phyloP scores from a whole-genome alignment of 1,284 basidiomycete genomes.

The Ustilago loliicola region DNA sequence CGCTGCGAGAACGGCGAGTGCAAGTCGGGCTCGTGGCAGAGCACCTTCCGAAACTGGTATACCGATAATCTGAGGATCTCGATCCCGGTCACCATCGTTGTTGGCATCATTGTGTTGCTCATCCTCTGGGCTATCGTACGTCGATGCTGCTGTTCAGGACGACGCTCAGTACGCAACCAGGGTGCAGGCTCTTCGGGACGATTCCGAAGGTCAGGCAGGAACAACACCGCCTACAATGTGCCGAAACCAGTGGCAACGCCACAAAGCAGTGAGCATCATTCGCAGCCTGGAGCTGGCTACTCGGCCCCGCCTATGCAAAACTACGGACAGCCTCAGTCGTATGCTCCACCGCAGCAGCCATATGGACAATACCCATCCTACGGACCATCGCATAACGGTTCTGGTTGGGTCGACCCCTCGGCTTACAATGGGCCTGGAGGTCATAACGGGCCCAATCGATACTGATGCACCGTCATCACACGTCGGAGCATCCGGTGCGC shows the following conservation, averaged over 20 bases:
- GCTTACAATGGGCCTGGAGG: slow-evolving; percentile 31
- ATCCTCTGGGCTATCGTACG: slow-evolving; percentile 46
- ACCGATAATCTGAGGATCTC: slow-evolving; percentile 61
- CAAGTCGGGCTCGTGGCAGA: slow-evolving; percentile 77
- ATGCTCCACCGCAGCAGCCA: slow-evolving; percentile 14
- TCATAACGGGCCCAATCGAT: slow-evolving; percentile 24
- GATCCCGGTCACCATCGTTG: slow-evolving; percentile 63
- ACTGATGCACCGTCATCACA: neutral
- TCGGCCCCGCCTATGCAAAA: slow-evolving; percentile 19
- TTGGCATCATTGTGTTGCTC: slow-evolving; percentile 53
- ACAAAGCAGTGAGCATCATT: slow-evolving; percentile 15
- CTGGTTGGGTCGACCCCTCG: slow-evolving; percentile 39
- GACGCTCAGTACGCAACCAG: slow-evolving; percentile 4
- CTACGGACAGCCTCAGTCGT: slow-evolving; percentile 1
- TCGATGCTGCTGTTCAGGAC: slow-evolving; percentile 43
- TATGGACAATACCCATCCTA: slow-evolving; percentile 3
- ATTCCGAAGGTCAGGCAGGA: slow-evolving; percentile 9
- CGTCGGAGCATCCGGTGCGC: neutral
- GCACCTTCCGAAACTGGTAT: slow-evolving; percentile 77
- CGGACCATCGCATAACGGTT: neutral
- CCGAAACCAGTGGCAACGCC: slow-evolving; percentile 26
- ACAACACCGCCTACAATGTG: slow-evolving; percentile 27
- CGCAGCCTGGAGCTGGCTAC: slow-evolving; percentile 8
- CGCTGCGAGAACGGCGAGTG: slow-evolving; percentile 76
- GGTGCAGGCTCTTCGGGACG: neutral